These are phyloP conservation scores for Tetradesmus lagerheimii DNA, from an alignment of 139 green algal species.

Conservation along the genomic window DNA sequence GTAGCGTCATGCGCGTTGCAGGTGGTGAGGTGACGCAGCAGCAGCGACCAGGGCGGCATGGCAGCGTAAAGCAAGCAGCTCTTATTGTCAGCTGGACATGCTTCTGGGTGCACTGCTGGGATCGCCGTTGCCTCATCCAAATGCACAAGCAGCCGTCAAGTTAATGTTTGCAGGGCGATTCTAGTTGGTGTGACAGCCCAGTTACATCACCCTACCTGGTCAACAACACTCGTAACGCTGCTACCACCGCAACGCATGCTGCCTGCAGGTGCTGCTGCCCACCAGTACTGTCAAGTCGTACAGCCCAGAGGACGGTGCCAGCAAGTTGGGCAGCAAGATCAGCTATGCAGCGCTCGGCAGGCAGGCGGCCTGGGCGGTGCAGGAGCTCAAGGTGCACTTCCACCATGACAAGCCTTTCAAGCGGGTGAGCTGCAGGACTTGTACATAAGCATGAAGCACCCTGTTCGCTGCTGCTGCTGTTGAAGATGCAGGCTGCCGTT, in stretches of 20 bases:
- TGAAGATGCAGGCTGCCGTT: not conserved
- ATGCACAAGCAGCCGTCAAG: too few relatives aligned
- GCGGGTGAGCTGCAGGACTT: constrained; percentile 56
- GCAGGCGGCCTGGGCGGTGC: constrained; percentile 59
- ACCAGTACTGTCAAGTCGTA: constrained; percentile 70
- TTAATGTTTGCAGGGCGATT: too few relatives aligned
- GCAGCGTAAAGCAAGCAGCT: not conserved
- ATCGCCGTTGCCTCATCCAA: too few relatives aligned
- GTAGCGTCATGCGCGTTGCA: too few relatives aligned
- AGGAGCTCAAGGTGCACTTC: constrained; percentile 80
- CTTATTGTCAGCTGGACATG: not conserved
- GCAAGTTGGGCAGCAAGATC: constrained; percentile 66
- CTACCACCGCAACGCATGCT: not conserved
- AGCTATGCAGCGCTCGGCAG: constrained; percentile 61
- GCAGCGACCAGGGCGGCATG: not conserved
- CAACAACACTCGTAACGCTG: not conserved
- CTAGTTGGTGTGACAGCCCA: too few relatives aligned
- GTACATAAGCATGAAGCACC: too few relatives aligned
- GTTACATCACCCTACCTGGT: too few relatives aligned
- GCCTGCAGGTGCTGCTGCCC: constrained; percentile 59
- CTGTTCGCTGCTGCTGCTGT: not conserved
- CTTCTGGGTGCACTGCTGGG: too few relatives aligned
- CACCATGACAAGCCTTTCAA: constrained; percentile 85
- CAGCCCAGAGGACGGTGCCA: constrained; percentile 60
- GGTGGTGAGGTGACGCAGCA: too few relatives aligned